Base-by-base conservation (phyloP, 2,329 filamentous ascomycete species). In the Ilyonectria sp. region DNA sequence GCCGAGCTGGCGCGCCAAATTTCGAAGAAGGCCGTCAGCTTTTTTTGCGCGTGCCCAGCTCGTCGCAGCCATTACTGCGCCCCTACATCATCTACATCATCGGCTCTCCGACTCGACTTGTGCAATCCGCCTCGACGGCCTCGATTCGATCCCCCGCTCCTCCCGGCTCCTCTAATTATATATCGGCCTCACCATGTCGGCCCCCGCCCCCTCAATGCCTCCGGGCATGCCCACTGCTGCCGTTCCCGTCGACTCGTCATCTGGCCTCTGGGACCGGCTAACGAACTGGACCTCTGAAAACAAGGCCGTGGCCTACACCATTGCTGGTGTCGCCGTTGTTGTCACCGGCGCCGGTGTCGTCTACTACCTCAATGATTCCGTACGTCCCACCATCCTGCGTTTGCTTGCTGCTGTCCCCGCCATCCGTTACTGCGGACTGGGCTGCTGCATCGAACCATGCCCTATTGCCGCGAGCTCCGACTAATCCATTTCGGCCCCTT, bases 231-330 rank as follows among this genome's bases (percentile, higher is more conserved):
- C 82, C 67, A 80, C 82, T 68, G 81, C 83, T 68, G 81, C 83
- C 65, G 78, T 89, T 60, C 83, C 85, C 47, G 80, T 89, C 74
- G 83, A 88, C 64, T 80, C 85, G 72, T 88, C 92, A 69, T 89
- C 91, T 67, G 92, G 93, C 53, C 84, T 96, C 63, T 97, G 94
- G 94, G 94, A 97, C 82, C 92, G 95, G 77, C 86, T 98, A 83
- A 92, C 94, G 73, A 91, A 86, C 78, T 99, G 96, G 95, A 94
- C 93, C 15, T 93, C 94, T 2, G 95, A 98, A 81, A 95, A 99
- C 85, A 98, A 98, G 86, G 93, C 94, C 54, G 89, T 95, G 61
- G 95, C 97, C 70, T 99, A 98, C 83, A 98, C 96, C 74, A 94
- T 98, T 83, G 96, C 95, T 63, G 96, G 96, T 77, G 93, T 97